These are phyloP conservation scores for Trichoderma guizhouense DNA, from an alignment of 2,329 filamentous ascomycete species.

Conservation along the genomic window DNA sequence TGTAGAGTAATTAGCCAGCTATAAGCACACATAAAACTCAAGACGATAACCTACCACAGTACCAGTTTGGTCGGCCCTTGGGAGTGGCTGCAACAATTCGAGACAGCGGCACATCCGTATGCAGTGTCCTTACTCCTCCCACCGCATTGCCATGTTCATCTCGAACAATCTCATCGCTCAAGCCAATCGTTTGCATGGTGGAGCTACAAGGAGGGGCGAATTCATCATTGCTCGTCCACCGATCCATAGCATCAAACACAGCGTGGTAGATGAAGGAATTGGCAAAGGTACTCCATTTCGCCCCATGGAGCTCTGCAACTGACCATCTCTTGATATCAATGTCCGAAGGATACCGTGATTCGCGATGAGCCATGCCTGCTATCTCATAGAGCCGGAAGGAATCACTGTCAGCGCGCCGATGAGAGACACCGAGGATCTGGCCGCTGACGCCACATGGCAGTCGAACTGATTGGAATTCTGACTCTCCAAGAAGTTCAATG, in stretches of 20 bases:
- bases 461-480: not conserved
- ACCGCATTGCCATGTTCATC: not conserved
- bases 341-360: not conserved
- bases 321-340: not conserved
- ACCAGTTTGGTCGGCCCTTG: not conserved
- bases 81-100: not conserved
- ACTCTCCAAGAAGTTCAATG: not conserved
- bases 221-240: not conserved
- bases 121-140: not conserved
- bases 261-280: not conserved
- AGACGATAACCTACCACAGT: not conserved
- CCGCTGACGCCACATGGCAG: not conserved
- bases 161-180: not conserved
- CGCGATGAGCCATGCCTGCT: not conserved
- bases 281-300: not conserved
- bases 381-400: not conserved
- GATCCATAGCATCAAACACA: not conserved
- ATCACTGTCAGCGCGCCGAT: not conserved
- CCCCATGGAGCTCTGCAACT: not conserved
- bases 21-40: not conserved
- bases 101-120: not conserved
- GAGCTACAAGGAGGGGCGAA: not conserved
- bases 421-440: not conserved
- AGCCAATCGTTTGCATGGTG: not conserved
- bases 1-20: not conserved